Percentiles rank a stretch among this genome's conserved stretches.
phyloP scores from a whole-genome alignment of 495 filamentous ascomycete genomes.

The Mycothermus thermophilus region DNA sequence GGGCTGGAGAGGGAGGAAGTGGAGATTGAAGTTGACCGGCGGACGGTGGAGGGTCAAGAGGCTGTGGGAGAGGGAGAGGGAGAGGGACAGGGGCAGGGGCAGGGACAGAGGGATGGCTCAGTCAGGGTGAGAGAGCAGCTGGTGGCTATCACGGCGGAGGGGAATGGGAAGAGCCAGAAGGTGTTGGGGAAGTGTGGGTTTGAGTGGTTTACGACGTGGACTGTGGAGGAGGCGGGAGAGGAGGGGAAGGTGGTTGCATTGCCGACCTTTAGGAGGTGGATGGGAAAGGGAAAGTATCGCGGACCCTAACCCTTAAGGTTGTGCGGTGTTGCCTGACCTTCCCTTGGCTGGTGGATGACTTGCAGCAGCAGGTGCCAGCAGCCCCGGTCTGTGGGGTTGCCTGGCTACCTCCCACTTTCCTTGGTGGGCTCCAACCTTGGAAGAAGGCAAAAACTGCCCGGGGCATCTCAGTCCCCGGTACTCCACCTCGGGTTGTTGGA shows the following conservation, averaged over 20 bases:
- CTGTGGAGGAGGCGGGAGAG: conserved; percentile 10
- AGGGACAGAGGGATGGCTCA: too few species aligned
- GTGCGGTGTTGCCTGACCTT: too few species aligned
- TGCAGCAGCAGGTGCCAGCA: too few species aligned
- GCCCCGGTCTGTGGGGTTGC: too few species aligned
- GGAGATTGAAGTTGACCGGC: conserved; percentile 15
- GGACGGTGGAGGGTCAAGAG: conserved; percentile 3
- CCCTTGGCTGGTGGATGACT: too few species aligned
- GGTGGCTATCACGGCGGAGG: conserved; percentile 21
- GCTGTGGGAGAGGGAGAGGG: conserved; percentile 8
- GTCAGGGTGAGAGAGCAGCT: conserved; percentile 12
- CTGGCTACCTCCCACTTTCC: too few species aligned
- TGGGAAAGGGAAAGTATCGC: too few species aligned
- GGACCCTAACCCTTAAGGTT: too few species aligned
- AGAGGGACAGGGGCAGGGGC: conserved; percentile 5
- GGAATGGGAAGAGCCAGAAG: conserved; percentile 23
- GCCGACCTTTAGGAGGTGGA: conserved; percentile 13
- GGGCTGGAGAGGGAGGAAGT: conserved; percentile 23
- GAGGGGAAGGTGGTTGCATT: conserved; percentile 3
- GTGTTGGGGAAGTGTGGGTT: conserved; percentile 29
- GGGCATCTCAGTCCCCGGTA: too few species aligned
- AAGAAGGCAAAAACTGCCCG: too few species aligned
- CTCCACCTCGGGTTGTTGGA: too few species aligned
- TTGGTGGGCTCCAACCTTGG: too few species aligned
- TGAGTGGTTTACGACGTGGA: conserved; percentile 15